Conservation (phyloP, 805 yeast species). For the Cyberlindnera petersonii region DNA sequence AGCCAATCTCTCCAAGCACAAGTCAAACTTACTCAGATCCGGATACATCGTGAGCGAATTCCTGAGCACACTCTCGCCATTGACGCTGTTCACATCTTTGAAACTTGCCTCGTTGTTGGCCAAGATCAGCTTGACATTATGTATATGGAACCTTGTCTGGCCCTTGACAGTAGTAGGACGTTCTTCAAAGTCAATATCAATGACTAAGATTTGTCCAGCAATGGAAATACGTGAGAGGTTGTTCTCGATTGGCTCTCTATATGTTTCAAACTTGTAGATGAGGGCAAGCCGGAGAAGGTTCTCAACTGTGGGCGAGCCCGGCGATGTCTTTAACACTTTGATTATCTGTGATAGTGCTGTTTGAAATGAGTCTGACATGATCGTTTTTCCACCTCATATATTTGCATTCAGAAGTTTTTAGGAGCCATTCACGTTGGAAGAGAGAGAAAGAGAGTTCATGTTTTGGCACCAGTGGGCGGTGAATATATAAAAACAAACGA, state of each 20-base stretch:
- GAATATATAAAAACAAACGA: no score
- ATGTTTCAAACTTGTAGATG: constrained; percentile 27
- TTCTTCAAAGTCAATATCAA: constrained; percentile 26
- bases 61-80: constrained; percentile 17
- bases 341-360: constrained; percentile 20
- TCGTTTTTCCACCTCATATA: no score
- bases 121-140: constrained; percentile 22
- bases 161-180: constrained; percentile 6
- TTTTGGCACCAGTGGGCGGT: not conserved
- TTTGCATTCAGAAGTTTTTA: no score
- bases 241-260: constrained; percentile 20
- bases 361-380: constrained; percentile 26
- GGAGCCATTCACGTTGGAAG: no score
- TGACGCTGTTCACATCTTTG: constrained; percentile 14
- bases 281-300: constrained; percentile 27
- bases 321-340: constrained; percentile 19
- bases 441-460: not conserved
- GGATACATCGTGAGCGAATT: constrained; percentile 15
- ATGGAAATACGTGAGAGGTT: constrained; percentile 21
- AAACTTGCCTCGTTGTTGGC: constrained; percentile 27
- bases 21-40: constrained; percentile 20
- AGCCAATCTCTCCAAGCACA: constrained; percentile 18
- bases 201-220: constrained; percentile 28
- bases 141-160: constrained; percentile 14
- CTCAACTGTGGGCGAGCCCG: constrained; percentile 23